A percentile compares a stretch with the other conserved stretches of the same genome.
Conservation (phyloP, 768 basidiomycete genomes). For the Cystobasidium ongulense region DNA sequence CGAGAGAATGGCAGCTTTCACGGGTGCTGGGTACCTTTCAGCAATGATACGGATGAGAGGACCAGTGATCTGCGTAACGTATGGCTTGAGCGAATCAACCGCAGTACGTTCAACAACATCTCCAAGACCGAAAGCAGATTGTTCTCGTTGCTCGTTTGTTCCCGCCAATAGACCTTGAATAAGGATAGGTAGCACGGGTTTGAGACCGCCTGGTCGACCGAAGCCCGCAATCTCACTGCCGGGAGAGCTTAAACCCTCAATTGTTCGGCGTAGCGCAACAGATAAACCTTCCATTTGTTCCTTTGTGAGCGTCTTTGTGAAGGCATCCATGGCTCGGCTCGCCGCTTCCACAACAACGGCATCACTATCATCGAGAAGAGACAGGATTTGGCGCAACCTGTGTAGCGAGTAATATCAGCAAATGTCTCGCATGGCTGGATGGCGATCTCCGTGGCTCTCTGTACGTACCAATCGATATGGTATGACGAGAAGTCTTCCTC, state of each 20-base stretch:
- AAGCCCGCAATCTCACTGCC: constrained; percentile 76
- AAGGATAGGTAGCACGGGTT: constrained; percentile 58
- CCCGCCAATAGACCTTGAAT: constrained; percentile 73
- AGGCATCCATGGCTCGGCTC: constrained; percentile 70
- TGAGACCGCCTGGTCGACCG: constrained; percentile 65
- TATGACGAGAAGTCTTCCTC: constrained; percentile 74
- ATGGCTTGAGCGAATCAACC: constrained; percentile 80
- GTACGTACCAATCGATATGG: constrained; percentile 67
- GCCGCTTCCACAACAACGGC: constrained; percentile 61
- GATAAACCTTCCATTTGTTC: constrained; percentile 86
- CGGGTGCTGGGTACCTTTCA: constrained; percentile 66
- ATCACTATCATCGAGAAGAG: constrained; percentile 65
- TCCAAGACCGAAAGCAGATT: constrained; percentile 92
- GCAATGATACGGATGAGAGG: constrained; percentile 43
- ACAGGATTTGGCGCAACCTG: constrained; percentile 67
- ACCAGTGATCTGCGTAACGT: constrained; percentile 72
- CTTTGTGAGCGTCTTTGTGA: constrained; percentile 83
- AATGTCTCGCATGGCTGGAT: neutral
- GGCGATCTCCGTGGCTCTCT: too few relatives aligned
- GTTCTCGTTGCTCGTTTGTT: constrained; percentile 75
- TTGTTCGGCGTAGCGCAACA: constrained; percentile 74
- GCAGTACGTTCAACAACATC: constrained; percentile 84
- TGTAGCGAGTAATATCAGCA: neutral
- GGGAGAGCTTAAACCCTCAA: constrained; percentile 73
- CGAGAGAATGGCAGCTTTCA: constrained; percentile 81